Conservation (phyloP, 495 filamentous ascomycete species). For the Penicillium nucicola region DNA sequence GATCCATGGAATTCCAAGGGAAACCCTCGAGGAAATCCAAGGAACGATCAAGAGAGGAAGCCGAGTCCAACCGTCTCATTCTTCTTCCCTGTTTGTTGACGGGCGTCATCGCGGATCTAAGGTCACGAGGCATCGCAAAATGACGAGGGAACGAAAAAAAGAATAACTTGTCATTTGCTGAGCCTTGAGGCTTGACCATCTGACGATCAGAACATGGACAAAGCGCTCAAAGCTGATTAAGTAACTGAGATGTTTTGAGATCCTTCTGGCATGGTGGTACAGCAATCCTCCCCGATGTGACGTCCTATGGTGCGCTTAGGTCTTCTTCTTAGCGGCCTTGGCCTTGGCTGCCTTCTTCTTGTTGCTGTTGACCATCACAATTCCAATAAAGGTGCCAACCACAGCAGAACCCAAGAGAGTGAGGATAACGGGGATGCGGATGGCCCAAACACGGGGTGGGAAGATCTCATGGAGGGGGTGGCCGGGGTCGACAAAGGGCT, state of each 20-base stretch:
- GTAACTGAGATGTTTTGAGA: conserved; percentile 5
- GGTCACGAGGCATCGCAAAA: background rate
- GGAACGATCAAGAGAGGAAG: too few relatives aligned
- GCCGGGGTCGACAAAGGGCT: conserved; percentile 96
- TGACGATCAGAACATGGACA: background rate
- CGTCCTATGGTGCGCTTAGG: conserved; percentile 38
- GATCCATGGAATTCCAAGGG: background rate
- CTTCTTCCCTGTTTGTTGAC: conserved; percentile 3
- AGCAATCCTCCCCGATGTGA: background rate
- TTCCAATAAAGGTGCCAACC: conserved; percentile 90
- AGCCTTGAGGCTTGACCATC: too few relatives aligned
- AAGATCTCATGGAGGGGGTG: conserved; percentile 94
- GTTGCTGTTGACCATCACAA: conserved; percentile 99
- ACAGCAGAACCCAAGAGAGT: conserved; percentile 89
- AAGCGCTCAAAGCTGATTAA: background rate
- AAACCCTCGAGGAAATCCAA: too few relatives aligned
- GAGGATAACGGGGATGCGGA: conserved; percentile 96
- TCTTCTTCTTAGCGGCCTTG: conserved; percentile 70
- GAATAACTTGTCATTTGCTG: too few relatives aligned
- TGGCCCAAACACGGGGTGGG: conserved; percentile 96
- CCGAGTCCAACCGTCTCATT: background rate
- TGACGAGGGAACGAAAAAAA: too few relatives aligned
- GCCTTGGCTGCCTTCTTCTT: conserved; percentile 94
- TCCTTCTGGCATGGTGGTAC: background rate
- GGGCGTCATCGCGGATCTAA: conserved; percentile 6